Evolutionary conservation across 164 flowering plant species (phyloP).

Genomic region (Houttuynia cordata): DNA sequence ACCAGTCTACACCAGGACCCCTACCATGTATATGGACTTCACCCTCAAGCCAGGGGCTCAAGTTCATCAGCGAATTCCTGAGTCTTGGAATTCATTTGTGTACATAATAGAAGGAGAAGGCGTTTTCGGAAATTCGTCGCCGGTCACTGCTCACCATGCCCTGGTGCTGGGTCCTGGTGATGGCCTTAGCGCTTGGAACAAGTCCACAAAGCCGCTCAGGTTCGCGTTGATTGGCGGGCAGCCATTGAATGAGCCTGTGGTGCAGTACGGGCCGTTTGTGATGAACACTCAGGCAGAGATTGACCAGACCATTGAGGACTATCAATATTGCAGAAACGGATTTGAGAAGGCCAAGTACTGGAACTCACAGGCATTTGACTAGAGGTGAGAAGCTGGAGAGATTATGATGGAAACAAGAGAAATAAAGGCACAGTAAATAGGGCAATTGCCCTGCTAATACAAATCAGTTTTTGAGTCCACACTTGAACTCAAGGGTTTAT

Average conservation of each 20-base stretch:
- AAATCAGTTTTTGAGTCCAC: too few relatives aligned
- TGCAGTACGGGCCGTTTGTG: conserved; percentile 85
- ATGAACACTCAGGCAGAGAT: conserved; percentile 88
- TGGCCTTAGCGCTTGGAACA: conserved; percentile 72
- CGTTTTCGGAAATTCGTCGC: conserved; percentile 38
- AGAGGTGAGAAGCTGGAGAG: neutral
- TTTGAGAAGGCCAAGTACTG: conserved; percentile 73
- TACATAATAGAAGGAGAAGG: conserved; percentile 83
- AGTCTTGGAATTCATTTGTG: conserved; percentile 61
- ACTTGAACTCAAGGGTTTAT: too few relatives aligned
- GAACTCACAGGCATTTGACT: conserved; percentile 35
- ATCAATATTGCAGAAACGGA: conserved; percentile 46
- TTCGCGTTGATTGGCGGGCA: conserved; percentile 69
- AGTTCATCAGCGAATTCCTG: conserved; percentile 51
- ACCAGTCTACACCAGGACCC: conserved; percentile 77
- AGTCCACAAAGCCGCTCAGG: conserved; percentile 36
- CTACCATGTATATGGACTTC: conserved; percentile 82
- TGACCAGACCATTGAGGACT: conserved; percentile 66
- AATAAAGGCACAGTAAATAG: conserved; percentile 3
- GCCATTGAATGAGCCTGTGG: conserved; percentile 74
- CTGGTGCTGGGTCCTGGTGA: conserved; percentile 68
- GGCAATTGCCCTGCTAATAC: too few relatives aligned
- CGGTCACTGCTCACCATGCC: conserved; percentile 43
- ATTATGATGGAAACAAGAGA: neutral
- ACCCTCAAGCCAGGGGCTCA: conserved; percentile 50